These are phyloP conservation scores for Oidium heveae DNA, from an alignment of 2,329 filamentous ascomycete genomes.

Conservation along the genomic window DNA sequence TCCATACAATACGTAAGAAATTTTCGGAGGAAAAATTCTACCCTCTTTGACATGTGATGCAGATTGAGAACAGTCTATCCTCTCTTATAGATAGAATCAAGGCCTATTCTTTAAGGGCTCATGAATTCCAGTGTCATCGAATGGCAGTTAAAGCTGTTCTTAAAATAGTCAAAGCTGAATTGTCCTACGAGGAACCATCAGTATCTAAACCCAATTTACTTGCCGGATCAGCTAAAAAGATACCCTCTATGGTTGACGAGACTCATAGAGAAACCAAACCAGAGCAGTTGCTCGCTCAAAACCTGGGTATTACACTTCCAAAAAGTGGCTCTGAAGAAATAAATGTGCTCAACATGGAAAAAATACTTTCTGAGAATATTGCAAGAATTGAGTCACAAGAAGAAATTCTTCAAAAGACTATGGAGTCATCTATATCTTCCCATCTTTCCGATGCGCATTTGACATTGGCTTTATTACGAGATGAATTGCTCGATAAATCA, in stretches of 20 bases:
- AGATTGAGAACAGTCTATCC: conserved; percentile 27
- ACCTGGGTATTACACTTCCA: conserved; percentile 21
- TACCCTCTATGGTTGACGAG: background rate
- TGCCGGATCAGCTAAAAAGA: background rate
- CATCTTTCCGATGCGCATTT: conserved; percentile 22
- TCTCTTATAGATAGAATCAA: conserved; percentile 24
- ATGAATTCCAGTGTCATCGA: conserved; percentile 23
- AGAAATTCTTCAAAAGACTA: conserved; percentile 21
- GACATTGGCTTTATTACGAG: conserved; percentile 23
- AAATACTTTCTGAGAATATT: conserved; percentile 16
- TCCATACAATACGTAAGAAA: conserved; percentile 26
- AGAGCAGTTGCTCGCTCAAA: conserved; percentile 20
- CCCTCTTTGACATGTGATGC: background rate
- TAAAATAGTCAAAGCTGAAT: conserved; percentile 20
- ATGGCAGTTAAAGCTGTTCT: conserved; percentile 17
- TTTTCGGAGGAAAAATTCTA: background rate
- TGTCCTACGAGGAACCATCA: conserved; percentile 8
- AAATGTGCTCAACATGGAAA: conserved; percentile 10
- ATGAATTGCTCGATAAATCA: conserved; percentile 27
- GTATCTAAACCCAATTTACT: background rate
- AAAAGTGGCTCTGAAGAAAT: conserved; percentile 11
- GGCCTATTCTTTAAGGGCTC: conserved; percentile 18
- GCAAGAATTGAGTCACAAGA: conserved; percentile 21
- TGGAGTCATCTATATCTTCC: conserved; percentile 20
- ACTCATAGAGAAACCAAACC: conserved; percentile 11